Evolutionary conservation across 495 filamentous ascomycete genomes (phyloP).

Genomic region (Cercophora sp.): DNA sequence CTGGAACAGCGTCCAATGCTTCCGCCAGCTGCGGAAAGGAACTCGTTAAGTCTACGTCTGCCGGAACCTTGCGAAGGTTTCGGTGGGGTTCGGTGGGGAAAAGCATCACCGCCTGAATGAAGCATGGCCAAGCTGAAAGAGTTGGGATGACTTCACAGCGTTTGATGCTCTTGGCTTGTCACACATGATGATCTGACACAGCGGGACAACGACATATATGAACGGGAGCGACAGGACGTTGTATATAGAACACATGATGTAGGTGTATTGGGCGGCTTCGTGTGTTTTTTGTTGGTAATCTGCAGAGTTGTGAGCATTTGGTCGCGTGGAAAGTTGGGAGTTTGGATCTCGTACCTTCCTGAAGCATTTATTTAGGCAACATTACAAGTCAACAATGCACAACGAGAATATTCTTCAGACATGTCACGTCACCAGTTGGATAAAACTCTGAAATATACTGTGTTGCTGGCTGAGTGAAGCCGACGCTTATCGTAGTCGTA

Average conservation of each 20-base stretch:
- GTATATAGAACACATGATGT: not conserved
- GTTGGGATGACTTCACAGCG: too few relatives aligned
- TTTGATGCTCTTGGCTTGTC: not conserved
- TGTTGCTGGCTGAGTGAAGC: not conserved
- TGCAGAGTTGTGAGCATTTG: too few relatives aligned
- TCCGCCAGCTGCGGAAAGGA: conserved; percentile 43
- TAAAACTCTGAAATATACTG: not conserved
- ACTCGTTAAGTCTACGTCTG: conserved; percentile 31
- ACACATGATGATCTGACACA: not conserved
- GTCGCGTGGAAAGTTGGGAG: too few relatives aligned
- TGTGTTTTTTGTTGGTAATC: not conserved
- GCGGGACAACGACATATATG: not conserved
- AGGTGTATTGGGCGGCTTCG: not conserved
- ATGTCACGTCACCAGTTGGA: too few relatives aligned
- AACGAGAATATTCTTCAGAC: too few relatives aligned
- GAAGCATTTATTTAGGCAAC: too few relatives aligned
- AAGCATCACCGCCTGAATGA: conserved; percentile 38
- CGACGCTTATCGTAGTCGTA: conserved; percentile 14
- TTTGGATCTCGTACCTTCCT: too few relatives aligned
- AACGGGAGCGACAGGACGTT: not conserved
- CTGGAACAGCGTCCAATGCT: conserved; percentile 37
- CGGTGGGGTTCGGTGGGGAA: conserved; percentile 45
- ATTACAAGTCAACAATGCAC: too few relatives aligned
- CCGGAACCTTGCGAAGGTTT: conserved; percentile 41
- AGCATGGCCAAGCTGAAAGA: too few relatives aligned